phyloP scores from a whole-genome alignment of 257 asterid genomes.

The Solanum virginianum region DNA sequence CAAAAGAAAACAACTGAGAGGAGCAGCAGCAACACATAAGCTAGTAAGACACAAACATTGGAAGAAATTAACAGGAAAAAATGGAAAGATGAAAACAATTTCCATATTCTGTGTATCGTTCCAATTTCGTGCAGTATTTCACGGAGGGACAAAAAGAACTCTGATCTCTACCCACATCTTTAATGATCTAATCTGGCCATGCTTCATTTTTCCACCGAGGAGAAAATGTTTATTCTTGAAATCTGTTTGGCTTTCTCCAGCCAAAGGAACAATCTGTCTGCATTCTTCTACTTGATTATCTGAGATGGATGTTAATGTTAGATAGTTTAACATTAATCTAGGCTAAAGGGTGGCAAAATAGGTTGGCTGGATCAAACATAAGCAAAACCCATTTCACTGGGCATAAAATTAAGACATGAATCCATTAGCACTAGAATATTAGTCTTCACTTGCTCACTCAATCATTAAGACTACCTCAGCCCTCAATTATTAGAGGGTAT shows the following conservation, averaged over 20 bases:
- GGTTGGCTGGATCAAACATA: not conserved
- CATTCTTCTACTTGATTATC: not conserved
- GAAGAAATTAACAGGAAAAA: not conserved
- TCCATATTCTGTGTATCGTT: not conserved
- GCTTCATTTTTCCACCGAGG: not conserved
- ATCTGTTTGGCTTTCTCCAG: not conserved
- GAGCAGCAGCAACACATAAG: not conserved
- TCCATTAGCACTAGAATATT: not conserved
- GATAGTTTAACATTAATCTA: not conserved
- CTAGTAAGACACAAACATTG: not conserved
- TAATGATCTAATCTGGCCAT: not conserved
- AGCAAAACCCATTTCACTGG: not conserved
- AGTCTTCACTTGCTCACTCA: not conserved
- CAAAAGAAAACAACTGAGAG: not conserved
- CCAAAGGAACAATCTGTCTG: not conserved
- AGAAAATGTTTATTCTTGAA: not conserved
- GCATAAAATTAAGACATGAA: not conserved
- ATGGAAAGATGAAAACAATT: not conserved
- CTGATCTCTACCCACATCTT: not conserved
- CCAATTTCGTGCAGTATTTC: not conserved
- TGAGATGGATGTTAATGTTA: not conserved
- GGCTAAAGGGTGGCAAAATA: not conserved
- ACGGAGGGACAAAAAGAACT: not conserved
- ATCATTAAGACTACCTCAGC: not conserved
- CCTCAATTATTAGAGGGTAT: not conserved